Conservation (phyloP, 257 asterid genomes). For the Leonotis leonurus region DNA sequence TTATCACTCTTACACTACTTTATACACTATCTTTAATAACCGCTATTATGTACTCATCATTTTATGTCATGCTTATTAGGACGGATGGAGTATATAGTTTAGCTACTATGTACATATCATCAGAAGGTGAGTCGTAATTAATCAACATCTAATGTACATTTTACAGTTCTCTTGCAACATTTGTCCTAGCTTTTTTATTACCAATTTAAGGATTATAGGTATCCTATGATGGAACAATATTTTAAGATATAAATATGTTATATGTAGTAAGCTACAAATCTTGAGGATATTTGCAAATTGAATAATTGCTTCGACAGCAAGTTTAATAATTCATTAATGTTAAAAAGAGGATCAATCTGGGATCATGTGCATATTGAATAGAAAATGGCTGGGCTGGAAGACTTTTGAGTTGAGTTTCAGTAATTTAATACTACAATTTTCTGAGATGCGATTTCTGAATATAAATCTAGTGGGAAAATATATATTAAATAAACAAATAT, state of each 20-base stretch:
- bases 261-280: background rate
- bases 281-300: constrained; percentile 12
- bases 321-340: constrained; percentile 11
- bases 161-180: constrained; percentile 1
- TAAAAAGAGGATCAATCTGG: constrained; percentile 32
- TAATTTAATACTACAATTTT: background rate
- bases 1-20: no score
- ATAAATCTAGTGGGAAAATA: constrained; percentile 14
- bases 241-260: background rate
- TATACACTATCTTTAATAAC: no score
- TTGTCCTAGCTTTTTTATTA: background rate
- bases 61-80: no score
- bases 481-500: background rate
- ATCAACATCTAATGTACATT: background rate
- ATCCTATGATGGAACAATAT: background rate
- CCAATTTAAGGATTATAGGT: constrained; percentile 8
- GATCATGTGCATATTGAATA: constrained; percentile 36
- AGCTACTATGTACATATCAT: no score
- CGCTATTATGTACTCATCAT: no score
- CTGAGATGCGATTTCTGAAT: constrained; percentile 21
- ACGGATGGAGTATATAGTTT: no score
- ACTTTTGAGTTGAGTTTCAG: constrained; percentile 17
- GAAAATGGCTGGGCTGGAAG: constrained; percentile 32
- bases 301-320: constrained; percentile 16
- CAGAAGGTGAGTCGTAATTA: no score